Percentiles rank a stretch among this genome's conserved stretches.
Conservation (phyloP, 768 basidiomycete species). For the Kwoniella pini region DNA sequence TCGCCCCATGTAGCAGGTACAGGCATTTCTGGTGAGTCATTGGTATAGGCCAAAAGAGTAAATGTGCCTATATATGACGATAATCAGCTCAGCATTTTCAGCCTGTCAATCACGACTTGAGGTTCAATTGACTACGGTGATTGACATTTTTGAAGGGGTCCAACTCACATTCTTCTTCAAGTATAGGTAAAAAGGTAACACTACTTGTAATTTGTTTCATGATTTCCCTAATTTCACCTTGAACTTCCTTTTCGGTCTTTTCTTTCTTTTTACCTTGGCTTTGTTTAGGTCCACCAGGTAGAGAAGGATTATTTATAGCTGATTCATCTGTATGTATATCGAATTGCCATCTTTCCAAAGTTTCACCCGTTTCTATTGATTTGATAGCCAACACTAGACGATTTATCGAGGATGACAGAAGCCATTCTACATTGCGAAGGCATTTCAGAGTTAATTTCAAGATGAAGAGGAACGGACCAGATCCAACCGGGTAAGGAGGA, state of each 20-base stretch:
- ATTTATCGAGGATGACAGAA: constrained; percentile 85
- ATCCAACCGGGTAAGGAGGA: too few species aligned
- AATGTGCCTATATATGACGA: constrained; percentile 72
- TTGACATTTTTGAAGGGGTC: too few species aligned
- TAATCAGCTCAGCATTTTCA: not conserved
- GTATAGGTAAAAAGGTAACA: constrained; percentile 92
- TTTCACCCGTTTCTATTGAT: constrained; percentile 85
- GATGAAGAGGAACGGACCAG: too few species aligned
- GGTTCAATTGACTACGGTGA: not conserved
- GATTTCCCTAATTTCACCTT: constrained; percentile 95
- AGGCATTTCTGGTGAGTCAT: constrained; percentile 72
- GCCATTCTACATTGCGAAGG: constrained; percentile 69
- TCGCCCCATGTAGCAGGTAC: constrained; percentile 97
- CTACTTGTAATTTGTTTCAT: constrained; percentile 97
- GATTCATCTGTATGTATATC: constrained; percentile 68
- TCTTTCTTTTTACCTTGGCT: constrained; percentile 42
- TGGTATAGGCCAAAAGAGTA: constrained; percentile 95
- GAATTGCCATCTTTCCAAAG: constrained; percentile 97
- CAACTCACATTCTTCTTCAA: constrained; percentile 69
- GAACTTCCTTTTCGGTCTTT: constrained; percentile 69
- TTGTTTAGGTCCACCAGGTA: constrained; percentile 5
- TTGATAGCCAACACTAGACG: constrained; percentile 95
- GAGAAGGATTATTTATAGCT: constrained; percentile 15
- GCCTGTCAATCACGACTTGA: not conserved
- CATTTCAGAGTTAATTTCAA: too few species aligned